Evolutionary conservation across 768 basidiomycete species (phyloP), one percentile per base, ranked within the genome.

Genomic region (Mycena floridula): DNA sequence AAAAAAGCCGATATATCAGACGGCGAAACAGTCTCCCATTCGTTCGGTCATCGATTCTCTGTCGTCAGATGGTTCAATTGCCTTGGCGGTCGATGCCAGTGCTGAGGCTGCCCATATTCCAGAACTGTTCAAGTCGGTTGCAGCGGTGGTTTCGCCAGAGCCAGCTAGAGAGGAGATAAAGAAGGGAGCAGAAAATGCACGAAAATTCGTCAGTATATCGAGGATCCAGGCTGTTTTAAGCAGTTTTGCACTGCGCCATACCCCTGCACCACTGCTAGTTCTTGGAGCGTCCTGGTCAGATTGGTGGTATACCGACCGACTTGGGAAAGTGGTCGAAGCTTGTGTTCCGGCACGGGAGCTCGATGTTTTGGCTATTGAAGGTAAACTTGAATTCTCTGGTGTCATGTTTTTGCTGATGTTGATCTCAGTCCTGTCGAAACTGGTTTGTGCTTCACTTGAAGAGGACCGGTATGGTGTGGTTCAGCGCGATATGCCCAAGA

Each of bases 381-480:
- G 87, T 87, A 44, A 21, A 28, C 28, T 20, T 22, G 42, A 24
- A 28, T 41, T 7, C 43, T 45, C 45, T 6, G 24, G 32, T 37
- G 25, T 8, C 27, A 26, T 16, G 12, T 13, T 21, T 24, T 23
- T 41, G 46, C 24, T 44, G 25, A 36, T 21, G 51, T 24, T 47
- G 21, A 7, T 32, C 27, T 13, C 52, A 89, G 89, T 79, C 5
- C 67, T 93, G 3, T 76, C 84, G 1, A 72, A 74, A 40, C 67
- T 92, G 7, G 71, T 76, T 6, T 84, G 81, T 47, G 78, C 82
- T 0, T 92, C 90, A 4, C 64, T 93, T 12, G 68, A 70, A 1
- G 91, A 92, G 59, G 90, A 94, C 63, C 72, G 74, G 16, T 91
- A 83, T 55, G 90, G 90, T 18, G 76, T 82, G 25, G 87, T 91